These are phyloP conservation scores for Paecilomyces sp. DNA, from an alignment of 2,329 filamentous ascomycete genomes.

Conservation along the genomic window DNA sequence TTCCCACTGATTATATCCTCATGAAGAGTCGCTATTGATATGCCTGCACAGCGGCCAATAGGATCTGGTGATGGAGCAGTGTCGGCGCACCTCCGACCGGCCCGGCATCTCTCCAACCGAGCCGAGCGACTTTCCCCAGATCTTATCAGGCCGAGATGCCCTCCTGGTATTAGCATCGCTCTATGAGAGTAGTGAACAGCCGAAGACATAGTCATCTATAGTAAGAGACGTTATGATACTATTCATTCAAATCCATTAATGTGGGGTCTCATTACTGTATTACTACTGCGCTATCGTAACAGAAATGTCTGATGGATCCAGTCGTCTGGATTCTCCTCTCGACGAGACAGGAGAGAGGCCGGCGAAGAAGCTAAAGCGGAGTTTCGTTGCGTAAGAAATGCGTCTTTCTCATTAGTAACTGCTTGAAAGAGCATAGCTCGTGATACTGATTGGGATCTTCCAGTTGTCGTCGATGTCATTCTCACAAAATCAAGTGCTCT, in stretches of 20 bases:
- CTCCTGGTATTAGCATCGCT: background rate
- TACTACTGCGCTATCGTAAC: background rate
- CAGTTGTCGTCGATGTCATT: slow-evolving; percentile 8
- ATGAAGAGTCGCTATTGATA: too few species aligned
- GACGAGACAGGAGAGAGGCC: slow-evolving; percentile 2
- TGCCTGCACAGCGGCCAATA: background rate
- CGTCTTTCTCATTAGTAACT: background rate
- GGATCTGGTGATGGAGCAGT: background rate
- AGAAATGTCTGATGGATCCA: background rate
- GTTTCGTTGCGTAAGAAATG: slow-evolving; percentile 6
- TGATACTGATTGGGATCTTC: background rate
- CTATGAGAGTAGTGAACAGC: background rate
- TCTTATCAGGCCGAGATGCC: background rate
- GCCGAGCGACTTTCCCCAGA: background rate
- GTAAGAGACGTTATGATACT: background rate
- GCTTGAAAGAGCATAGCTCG: background rate
- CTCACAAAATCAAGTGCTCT: slow-evolving; percentile 7
- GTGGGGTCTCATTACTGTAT: background rate
- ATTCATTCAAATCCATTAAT: background rate
- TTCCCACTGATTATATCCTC: too few species aligned
- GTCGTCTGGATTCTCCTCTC: background rate
- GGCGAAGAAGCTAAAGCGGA: slow-evolving; percentile 6
- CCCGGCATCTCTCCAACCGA: background rate
- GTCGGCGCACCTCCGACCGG: background rate
- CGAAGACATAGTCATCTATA: background rate